A percentile compares a stretch with the other conserved stretches of the same genome.
Conservation (phyloP, 2,329 filamentous ascomycete genomes). For the Neofusicoccum kwambonambiense region DNA sequence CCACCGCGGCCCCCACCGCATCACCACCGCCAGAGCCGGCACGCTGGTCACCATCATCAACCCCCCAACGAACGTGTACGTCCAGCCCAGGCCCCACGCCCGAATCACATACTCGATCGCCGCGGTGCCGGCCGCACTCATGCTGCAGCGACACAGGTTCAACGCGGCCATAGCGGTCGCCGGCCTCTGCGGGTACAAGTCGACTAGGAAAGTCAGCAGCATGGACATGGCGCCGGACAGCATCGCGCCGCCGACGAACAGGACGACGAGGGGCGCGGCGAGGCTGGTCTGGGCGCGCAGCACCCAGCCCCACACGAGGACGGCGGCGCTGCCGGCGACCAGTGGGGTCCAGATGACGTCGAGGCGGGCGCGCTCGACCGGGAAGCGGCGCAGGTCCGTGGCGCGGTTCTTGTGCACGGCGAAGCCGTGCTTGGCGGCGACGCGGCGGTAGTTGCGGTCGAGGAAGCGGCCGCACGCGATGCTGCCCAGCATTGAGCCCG, state of each 20-base stretch:
- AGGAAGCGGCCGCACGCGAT: constrained; percentile 55
- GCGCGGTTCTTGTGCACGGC: constrained; percentile 59
- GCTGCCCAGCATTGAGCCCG: constrained; percentile 33
- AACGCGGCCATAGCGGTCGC: constrained; percentile 42
- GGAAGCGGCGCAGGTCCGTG: constrained; percentile 52
- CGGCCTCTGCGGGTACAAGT: constrained; percentile 41
- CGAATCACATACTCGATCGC: constrained; percentile 31
- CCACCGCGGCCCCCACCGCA: constrained; percentile 39
- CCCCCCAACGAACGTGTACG: constrained; percentile 42
- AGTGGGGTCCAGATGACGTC: constrained; percentile 41
- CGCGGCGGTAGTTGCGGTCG: constrained; percentile 72
- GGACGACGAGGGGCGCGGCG: constrained; percentile 45
- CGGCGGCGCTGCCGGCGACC: constrained; percentile 29
- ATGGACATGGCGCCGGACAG: constrained; percentile 54
- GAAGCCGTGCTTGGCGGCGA: constrained; percentile 60
- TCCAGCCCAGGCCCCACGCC: constrained; percentile 35
- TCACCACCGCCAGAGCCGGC: constrained; percentile 38
- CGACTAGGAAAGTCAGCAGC: constrained; percentile 47
- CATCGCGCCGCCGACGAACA: constrained; percentile 54
- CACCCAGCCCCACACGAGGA: constrained; percentile 45
- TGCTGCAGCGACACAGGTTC: constrained; percentile 30
- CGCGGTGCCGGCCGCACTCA: constrained; percentile 32
- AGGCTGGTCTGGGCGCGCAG: constrained; percentile 37
- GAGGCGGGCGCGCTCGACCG: constrained; percentile 49
- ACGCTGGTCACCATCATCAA: constrained; percentile 34